A percentile compares a stretch with the other conserved stretches of the same genome.
phyloP scores from a whole-genome alignment of 2,329 filamentous ascomycete genomes.

The Graphilbum sp. region DNA sequence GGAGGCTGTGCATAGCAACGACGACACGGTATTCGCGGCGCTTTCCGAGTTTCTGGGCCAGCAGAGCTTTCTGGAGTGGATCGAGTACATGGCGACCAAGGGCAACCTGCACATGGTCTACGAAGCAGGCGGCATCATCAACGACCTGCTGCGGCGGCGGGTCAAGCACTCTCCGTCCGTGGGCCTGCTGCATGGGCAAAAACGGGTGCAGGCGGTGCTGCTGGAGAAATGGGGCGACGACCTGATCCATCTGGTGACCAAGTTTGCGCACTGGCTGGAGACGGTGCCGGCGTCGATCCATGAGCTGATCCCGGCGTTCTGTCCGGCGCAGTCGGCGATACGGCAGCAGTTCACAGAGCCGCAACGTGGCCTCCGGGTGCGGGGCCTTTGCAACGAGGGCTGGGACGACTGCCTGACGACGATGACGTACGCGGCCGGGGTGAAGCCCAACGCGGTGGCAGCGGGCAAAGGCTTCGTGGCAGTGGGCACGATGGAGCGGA shows the following conservation, averaged over 20 bases:
- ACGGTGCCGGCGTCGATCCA: conserved; percentile 10
- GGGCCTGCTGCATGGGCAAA: neutral
- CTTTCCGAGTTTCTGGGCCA: conserved; percentile 10
- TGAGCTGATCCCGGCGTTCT: conserved; percentile 13
- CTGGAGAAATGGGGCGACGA: conserved; percentile 12
- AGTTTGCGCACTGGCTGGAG: conserved; percentile 9
- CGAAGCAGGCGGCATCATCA: conserved; percentile 11
- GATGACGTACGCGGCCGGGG: conserved; percentile 6
- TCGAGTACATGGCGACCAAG: conserved; percentile 9
- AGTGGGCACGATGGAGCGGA: conserved; percentile 4
- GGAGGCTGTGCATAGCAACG: conserved; percentile 1
- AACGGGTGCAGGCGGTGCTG: conserved; percentile 4
- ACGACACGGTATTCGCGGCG: conserved; percentile 7
- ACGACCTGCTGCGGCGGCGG: conserved; percentile 5
- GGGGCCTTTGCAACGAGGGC: conserved; percentile 2
- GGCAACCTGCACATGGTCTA: conserved; percentile 10
- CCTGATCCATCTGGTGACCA: conserved; percentile 10
- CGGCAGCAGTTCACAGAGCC: conserved; percentile 9
- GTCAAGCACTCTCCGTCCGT: conserved; percentile 4
- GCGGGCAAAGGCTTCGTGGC: conserved; percentile 5
- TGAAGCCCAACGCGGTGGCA: conserved; percentile 1
- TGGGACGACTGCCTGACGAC: conserved; percentile 14
- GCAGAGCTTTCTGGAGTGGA: conserved; percentile 10
- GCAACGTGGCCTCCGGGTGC: conserved; percentile 9
- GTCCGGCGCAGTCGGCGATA: conserved; percentile 11